Evolutionary conservation across 139 green algal species (phyloP), one percentile per base, ranked within the genome.

Genomic region (Tetratostichococcus sp.): DNA sequence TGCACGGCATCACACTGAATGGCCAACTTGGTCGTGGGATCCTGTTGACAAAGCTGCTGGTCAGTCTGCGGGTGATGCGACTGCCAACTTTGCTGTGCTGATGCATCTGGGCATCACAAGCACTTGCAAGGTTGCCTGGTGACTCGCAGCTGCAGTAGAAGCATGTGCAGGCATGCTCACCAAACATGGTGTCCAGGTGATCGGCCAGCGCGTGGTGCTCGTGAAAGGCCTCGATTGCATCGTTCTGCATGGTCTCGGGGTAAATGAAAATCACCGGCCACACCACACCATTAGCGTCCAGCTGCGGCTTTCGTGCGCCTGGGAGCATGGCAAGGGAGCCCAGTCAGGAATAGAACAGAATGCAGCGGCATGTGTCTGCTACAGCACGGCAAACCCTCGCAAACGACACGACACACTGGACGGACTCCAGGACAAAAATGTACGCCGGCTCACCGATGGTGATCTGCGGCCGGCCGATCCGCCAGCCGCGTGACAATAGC

Each of bases 181-280:
- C 79, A 87, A 87, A 87, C 84, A 95, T 90, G 66, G 87, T 75
- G 71, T 97, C 92, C 68, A 97, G 75, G 66, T 96, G 90, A 22
- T 88, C 86, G 30, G 75, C 71, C 34, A 97, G 68, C 0, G 67
- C 74, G 77, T 96, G 88, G 6, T 81, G 73, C 77, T 98, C 94
- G 17, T 65, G 69, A 19, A 91, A 87, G 43, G 92, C 91, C 75
- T 98, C 84, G 28, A 98, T 83, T 31, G 89, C 74, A 67, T 98
- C 94, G 50, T 81, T 89, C 77, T 90, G 80, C 85, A 91, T 91
- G 39, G 67, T 79, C 77, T 98, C 93, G 0, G 90, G 89, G 79
- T 98, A 98, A 59, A 97, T 80, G 65, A 98, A 85, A 75, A 98
- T 57, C 59, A 94, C 86, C 0, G 94, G 94, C 91, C 90, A 98